Evolutionary conservation across 164 flowering plant species (phyloP).

Genomic region (Litsea cubeba): DNA sequence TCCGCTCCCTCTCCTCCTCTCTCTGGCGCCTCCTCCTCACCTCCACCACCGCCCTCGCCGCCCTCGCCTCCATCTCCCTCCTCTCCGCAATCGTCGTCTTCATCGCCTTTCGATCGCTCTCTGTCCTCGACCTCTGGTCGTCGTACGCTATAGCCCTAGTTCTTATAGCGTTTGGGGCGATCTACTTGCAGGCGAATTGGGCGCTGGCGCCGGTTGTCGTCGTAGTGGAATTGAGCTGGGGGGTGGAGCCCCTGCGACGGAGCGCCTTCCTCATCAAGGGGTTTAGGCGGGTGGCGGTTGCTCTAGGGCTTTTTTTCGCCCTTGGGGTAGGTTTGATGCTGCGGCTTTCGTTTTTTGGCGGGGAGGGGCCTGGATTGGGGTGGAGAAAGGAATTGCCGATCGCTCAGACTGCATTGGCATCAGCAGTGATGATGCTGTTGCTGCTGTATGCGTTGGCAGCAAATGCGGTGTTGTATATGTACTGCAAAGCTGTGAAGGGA

Average conservation of each 20-base stretch:
- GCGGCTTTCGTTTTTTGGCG: conserved; percentile 10
- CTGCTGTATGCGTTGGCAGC: conserved; percentile 45
- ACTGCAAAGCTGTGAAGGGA: conserved; percentile 65
- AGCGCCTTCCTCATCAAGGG: conserved; percentile 46
- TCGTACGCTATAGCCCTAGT: background rate
- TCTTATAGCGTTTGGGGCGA: conserved; percentile 8
- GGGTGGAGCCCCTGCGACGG: conserved; percentile 43
- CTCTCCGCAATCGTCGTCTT: conserved; percentile 6
- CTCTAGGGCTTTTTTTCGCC: conserved; percentile 32
- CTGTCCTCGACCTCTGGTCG: conserved; percentile 15
- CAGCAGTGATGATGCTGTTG: conserved; percentile 26
- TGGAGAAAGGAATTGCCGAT: conserved; percentile 31
- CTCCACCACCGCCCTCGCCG: conserved; percentile 12
- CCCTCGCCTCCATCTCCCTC: conserved; percentile 9
- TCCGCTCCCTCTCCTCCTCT: conserved; percentile 32
- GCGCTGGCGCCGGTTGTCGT: conserved; percentile 34
- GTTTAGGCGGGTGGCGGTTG: conserved; percentile 33
- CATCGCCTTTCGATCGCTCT: conserved; percentile 8
- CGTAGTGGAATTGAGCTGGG: conserved; percentile 59
- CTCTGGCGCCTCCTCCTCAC: conserved; percentile 40
- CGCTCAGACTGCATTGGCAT: conserved; percentile 31
- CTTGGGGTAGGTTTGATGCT: conserved; percentile 16
- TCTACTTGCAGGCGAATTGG: conserved; percentile 41
- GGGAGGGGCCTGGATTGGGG: background rate
- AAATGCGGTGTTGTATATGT: conserved; percentile 55